Evolutionary conservation across 495 filamentous ascomycete genomes (phyloP), one percentile per base, ranked within the genome.

Genomic region (Patellaria atrata): DNA sequence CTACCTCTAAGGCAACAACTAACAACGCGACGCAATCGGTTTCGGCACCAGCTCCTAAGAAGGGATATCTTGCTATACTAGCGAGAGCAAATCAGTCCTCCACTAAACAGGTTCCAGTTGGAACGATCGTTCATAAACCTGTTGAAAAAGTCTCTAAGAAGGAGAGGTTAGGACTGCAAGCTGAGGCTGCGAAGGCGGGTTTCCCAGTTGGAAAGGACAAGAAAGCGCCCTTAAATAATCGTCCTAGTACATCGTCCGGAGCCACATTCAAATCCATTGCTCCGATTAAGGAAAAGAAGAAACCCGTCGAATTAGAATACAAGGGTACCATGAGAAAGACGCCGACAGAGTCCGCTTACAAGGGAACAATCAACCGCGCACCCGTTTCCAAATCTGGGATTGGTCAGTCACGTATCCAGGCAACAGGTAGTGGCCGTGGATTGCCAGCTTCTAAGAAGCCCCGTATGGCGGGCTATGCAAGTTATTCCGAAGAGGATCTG

Each of bases 51-150:
- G 44, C 53, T n/a, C 68, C 64, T 9, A 77, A 76, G 48, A 78
- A 76, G 41, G 65, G 74, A 1, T 84, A 61, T 47, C 65, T 65
- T 27, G 75, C 78, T 41, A 77, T 82, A 37, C 67, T 84, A 62
- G 71, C 69, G 13, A 63, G 71, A 37, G 79, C 71, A 5, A 64
- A 73, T 48, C 65, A 62, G 26, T 65, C 60, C 25, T 56, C 45
- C 22, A 36, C 52, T 12, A 44, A 50, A 34, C 27, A 41, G 27
- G 30, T 48, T 9, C 34, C 56, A n/a, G 57, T 58, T 6, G 38
- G 25, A n/a, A 41, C 42, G 2, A 58, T 65, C 44, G 65, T 58
- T 30, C 59, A 63, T 34, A 62, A 64, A 33, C 53, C 61, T 4
- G 53, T 55, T 17, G 59, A 62, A 30, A 56, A 58, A 21, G 37